Evolutionary conservation across 129 eudicot species (phyloP), one percentile per base, ranked within the genome.

Genomic region (Lactuca sativa): DNA sequence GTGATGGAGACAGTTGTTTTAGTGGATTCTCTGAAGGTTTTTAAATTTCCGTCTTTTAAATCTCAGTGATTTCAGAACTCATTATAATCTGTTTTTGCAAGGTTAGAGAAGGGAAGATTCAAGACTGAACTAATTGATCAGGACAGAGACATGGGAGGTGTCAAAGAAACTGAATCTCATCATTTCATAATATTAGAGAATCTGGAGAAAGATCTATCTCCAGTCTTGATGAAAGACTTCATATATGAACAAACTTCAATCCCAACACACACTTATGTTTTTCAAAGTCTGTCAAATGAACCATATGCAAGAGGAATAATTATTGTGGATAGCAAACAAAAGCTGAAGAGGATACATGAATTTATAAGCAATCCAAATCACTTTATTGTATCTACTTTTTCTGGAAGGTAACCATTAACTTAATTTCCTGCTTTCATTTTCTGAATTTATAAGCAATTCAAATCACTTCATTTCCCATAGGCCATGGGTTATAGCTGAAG

Each of bases 401-500:
- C 70, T 55, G 91, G 97, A 82, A 90, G 95, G 95, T 90, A 78
- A 56, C 65, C 37, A 67, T 56, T 70, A 0, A 0, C 12, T 11
- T 25, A 25, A 25, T 25, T 12, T 47, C 4, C 13, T 43, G 14
- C 49, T 47, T 47, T 47, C 52, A 2, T 43, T 47, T 43, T 9
- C 49, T 43, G 13, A 43, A 47, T 47, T 12, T 47, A 40, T 40
- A 40, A 2, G 1, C 2, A 40, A 40, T 11, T 47, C 15, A 47
- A 11, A 36, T 36, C 6, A 36, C 38, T 47, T 47, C 3, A 47
- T 11, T 47, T 10, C 4, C 4, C 59, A 63, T 80, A 88, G 96
- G 86, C 91, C 96, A 44, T 88, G 88, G 96, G 81, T 88, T 11
- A 69, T 85, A 17, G 59, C 78, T 52, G 86, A 78, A 67, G 70